Evolutionary conservation across 768 basidiomycete species (phyloP).

Genomic region (Ramaria sp.): DNA sequence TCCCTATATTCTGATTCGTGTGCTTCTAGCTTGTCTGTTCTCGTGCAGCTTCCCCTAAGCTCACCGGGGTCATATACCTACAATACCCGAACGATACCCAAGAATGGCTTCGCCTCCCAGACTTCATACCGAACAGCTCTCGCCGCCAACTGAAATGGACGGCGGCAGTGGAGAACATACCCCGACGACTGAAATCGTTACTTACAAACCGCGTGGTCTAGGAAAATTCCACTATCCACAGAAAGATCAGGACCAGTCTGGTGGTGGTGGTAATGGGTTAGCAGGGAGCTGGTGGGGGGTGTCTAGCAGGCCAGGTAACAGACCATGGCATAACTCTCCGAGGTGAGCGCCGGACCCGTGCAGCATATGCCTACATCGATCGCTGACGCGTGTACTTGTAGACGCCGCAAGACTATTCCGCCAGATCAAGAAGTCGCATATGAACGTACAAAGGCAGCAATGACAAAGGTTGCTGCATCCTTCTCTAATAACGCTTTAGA

Average conservation of each 20-base stretch:
- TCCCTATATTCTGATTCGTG: too few species aligned
- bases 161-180: neutral
- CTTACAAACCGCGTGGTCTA: neutral
- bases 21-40: too few species aligned
- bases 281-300: neutral
- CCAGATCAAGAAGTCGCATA: constrained; percentile 30
- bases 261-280: neutral
- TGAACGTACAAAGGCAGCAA: constrained; percentile 20
- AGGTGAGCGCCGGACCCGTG: neutral
- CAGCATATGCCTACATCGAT: neutral
- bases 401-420: constrained; percentile 24
- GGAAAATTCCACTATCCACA: neutral
- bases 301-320: neutral
- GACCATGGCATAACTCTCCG: constrained; percentile 3
- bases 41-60: too few species aligned
- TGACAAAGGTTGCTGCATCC: neutral
- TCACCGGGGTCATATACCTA: too few species aligned
- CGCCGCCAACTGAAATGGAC: neutral
- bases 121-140: neutral
- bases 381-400: neutral
- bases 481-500: constrained; percentile 31
- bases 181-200: neutral
- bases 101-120: neutral
- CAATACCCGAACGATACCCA: neutral
- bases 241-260: neutral